phyloP scores from a whole-genome alignment of 768 basidiomycete species.

The Tephrocybe sp. region DNA sequence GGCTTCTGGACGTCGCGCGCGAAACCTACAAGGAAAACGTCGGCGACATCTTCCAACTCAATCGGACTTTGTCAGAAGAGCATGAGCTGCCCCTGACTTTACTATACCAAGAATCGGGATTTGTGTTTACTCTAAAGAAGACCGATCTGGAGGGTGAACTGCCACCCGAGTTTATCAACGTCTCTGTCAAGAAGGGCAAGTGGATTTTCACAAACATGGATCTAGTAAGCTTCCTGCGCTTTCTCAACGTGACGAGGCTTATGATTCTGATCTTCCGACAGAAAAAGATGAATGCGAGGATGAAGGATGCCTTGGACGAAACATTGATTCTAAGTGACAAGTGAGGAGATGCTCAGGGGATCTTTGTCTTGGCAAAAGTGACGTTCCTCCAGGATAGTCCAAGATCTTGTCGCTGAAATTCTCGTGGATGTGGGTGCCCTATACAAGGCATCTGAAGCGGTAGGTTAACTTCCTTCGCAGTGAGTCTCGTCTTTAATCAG shows the following conservation, averaged over 20 bases:
- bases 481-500: background rate
- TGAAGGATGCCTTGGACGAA: slow-evolving; percentile 92
- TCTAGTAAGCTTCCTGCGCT: slow-evolving; percentile 50
- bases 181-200: slow-evolving; percentile 63
- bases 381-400: slow-evolving; percentile 59
- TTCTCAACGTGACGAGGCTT: background rate
- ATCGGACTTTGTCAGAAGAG: slow-evolving; percentile 55
- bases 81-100: slow-evolving; percentile 66
- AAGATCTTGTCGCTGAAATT: slow-evolving; percentile 72
- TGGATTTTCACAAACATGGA: slow-evolving; percentile 81
- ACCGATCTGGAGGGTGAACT: slow-evolving; percentile 61
- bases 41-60: slow-evolving; percentile 78
- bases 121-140: slow-evolving; percentile 73
- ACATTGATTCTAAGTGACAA: slow-evolving; percentile 83
- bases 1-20: slow-evolving; percentile 89
- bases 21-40: slow-evolving; percentile 95
- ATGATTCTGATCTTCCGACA: slow-evolving; percentile 26
- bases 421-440: slow-evolving; percentile 73
- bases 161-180: slow-evolving; percentile 73
- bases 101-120: slow-evolving; percentile 72
- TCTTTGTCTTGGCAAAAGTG: background rate
- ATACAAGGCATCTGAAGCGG: slow-evolving; percentile 91
- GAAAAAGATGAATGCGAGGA: slow-evolving; percentile 87
- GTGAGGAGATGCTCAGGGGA: slow-evolving; percentile 31
- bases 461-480: slow-evolving; percentile 28